Evolutionary conservation across 768 basidiomycete genomes (phyloP), one percentile per base, ranked within the genome.

Genomic region (Cystofilobasidium ferigula): DNA sequence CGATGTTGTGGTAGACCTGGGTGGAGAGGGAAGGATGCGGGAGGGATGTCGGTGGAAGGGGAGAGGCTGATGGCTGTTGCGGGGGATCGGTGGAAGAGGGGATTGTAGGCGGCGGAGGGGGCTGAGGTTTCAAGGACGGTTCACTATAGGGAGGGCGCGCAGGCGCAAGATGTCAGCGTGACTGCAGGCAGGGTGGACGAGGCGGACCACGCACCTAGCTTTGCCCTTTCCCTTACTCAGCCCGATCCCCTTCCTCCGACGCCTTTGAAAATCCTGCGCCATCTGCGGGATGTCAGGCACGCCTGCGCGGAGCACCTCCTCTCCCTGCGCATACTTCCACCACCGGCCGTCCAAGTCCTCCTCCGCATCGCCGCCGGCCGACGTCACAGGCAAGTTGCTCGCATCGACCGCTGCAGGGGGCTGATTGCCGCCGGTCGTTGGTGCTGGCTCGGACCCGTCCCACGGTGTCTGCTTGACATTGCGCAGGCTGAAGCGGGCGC

Each of bases 201-300:
- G 20, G 22, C 45, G 45, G 9, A 48, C 24, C 45, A 43, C 48
- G 4, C 22, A 66, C 64, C 64, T 61, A 10, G 47, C 58, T 43
- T 57, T 56, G 47, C 40, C 65, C 36, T 61, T 57, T 7, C 65
- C 65, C 28, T 60, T 67, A 61, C 59, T 48, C 38, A 26, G 34
- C 30, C 65, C 65, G 54, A 67, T 67, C 53, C 61, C 61, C 65
- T 61, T 61, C 56, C 59, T 61, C 53, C 65, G 58, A 40, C 65
- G 65, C 32, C 65, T 67, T 38, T 54, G 65, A 67, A 67, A 67
- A 67, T 67, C 65, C 65, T 56, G 65, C 32, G 60, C 65, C 65
- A 67, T 67, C 42, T 45, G 28, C 3, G 42, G 34, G 30, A 45
- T 56, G 10, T 34, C 48, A 0, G 65, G 65, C 22, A 67, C 42